Evolutionary conservation across 352 stramenopile genomes (phyloP), one percentile per base, ranked within the genome.

Genomic region (Phytopythium mirpurense): DNA sequence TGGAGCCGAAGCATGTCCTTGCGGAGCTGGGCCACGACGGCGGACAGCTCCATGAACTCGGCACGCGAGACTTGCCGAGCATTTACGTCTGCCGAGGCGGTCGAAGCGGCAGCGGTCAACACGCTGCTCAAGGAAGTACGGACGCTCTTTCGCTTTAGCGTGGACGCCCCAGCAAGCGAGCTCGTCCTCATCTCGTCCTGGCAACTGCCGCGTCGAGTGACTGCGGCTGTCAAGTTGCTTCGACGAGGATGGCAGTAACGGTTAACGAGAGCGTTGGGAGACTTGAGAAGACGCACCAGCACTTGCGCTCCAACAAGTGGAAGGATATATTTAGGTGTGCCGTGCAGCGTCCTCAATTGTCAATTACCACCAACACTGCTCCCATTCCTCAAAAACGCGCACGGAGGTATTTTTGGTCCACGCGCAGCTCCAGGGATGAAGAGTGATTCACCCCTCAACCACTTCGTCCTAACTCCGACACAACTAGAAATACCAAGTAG

Each of bases 11-110:
- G 41, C 0, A 57, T 54, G 29, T 88, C 63, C 47, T 86, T 85
- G 11, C 68, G 69, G 12, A 88, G 65, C 48, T 83, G 62, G 0
- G 63, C 63, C 16, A 86, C 74, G 0, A 48, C 51, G 15, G 59
- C 46, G 24, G 67, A 58, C n/a, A 88, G 65, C 48, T 86, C 74
- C 51, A 83, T 75, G 47, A 86, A 88, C 52, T 86, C 77, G 41
- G 63, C 63, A 26, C 77, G 54, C 3, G 72, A 80, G 9, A 88
- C 72, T 40, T 69, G 71, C 16, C 72, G 73, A 3, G 77, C 69
- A 50, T 72, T 72, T 23, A 46, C 54, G 51, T 78, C 62, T 9
- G 68, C 60, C 0, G 65, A 63, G 11, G 57, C 23, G 7, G 68
- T 78, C 14, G 65, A 72, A 14, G 51, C 29, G 11, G 57, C 31